A percentile compares a stretch with the other conserved stretches of the same genome.
These are phyloP conservation scores for Cystobasidium sp. DNA, from an alignment of 1,284 basidiomycete genomes.

Conservation along the genomic window DNA sequence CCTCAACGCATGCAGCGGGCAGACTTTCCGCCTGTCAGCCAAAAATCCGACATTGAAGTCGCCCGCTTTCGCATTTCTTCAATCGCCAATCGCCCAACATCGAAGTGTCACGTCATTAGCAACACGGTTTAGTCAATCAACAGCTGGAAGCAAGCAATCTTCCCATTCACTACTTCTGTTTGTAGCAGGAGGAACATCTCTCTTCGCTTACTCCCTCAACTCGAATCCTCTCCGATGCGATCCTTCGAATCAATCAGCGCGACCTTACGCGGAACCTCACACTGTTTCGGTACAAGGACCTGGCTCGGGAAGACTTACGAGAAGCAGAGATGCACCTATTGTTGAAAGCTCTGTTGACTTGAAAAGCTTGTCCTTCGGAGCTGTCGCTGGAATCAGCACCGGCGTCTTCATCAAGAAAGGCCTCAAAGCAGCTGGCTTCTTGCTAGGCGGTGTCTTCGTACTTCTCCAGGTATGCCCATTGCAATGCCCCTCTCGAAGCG, in stretches of 20 bases:
- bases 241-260: slow-evolving; percentile 27
- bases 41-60: background rate
- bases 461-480: slow-evolving; percentile 48
- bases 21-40: background rate
- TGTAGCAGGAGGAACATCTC: slow-evolving; percentile 23
- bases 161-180: slow-evolving; percentile 17
- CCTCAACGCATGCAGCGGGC: slow-evolving; percentile 1
- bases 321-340: slow-evolving; percentile 24
- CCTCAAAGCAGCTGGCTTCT: slow-evolving; percentile 49
- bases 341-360: slow-evolving; percentile 50
- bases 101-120: slow-evolving; percentile 26
- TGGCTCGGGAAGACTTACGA: slow-evolving; percentile 23
- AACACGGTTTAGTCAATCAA: background rate
- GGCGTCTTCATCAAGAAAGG: slow-evolving; percentile 54
- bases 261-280: slow-evolving; percentile 39
- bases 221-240: slow-evolving; percentile 30
- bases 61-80: background rate
- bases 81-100: slow-evolving; percentile 1
- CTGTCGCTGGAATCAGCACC: slow-evolving; percentile 51
- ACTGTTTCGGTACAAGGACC: slow-evolving; percentile 34
- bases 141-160: background rate
- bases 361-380: slow-evolving; percentile 49
- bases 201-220: background rate
- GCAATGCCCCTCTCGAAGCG: too few relatives aligned
- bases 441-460: slow-evolving; percentile 51